Conservation (phyloP, 106 monocot species). For the Iris macrosiphon region DNA sequence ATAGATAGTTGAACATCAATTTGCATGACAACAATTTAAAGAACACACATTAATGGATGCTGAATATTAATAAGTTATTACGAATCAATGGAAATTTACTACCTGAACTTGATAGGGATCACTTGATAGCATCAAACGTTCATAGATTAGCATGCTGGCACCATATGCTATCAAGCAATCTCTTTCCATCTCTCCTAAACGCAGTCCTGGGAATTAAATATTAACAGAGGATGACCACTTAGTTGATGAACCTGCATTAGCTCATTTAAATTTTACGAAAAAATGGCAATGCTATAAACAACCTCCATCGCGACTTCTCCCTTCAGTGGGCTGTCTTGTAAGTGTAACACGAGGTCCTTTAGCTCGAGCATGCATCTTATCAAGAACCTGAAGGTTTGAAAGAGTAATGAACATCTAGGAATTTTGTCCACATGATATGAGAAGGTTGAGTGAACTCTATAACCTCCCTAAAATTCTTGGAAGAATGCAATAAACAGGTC, state of each 20-base stretch:
- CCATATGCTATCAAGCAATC: constrained; percentile 99
- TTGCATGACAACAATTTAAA: no score
- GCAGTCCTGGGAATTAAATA: constrained; percentile 40
- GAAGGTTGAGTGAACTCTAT: no score
- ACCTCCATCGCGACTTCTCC: constrained; percentile 92
- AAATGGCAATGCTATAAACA: neutral
- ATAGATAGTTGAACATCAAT: no score
- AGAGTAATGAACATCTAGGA: neutral
- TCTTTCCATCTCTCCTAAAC: constrained; percentile 96
- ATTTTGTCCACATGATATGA: no score
- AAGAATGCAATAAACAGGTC: no score
- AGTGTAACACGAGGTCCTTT: constrained; percentile 67
- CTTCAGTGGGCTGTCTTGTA: constrained; percentile 95
- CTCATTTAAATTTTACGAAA: neutral
- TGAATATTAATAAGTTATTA: neutral
- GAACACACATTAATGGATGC: no score
- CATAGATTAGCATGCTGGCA: constrained; percentile 94
- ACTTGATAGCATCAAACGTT: constrained; percentile 95
- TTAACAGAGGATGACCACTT: neutral
- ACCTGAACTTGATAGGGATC: constrained; percentile 98
- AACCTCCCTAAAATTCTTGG: no score
- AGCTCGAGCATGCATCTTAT: constrained; percentile 97
- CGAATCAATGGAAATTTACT: neutral
- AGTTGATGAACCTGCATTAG: neutral
- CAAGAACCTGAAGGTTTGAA: constrained; percentile 31